Evolutionary conservation across 2,329 filamentous ascomycete genomes (phyloP), one percentile per base, ranked within the genome.

Genomic region (Zymoseptoria ardabiliae): DNA sequence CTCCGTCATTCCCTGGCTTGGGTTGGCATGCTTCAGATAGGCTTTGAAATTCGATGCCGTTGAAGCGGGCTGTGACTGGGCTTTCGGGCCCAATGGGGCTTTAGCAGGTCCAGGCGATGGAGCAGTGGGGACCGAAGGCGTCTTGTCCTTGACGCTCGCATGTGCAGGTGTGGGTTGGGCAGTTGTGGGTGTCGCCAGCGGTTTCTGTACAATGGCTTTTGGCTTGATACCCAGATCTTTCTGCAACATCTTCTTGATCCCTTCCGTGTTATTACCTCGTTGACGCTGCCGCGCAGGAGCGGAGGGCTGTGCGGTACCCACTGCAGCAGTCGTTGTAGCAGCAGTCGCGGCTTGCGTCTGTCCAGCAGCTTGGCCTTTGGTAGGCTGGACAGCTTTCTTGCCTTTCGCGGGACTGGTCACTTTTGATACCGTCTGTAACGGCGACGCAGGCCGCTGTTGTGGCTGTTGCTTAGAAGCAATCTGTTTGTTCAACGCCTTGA

Each of bases 1-100:
- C 70, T 97, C 93, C 0, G 91, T 97, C 53, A 97, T 89, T 13
- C 93, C 93, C 71, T 97, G 93, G 0, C 91, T 94, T 10, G 90
- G 85, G 71, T 95, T 96, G 30, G 78, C 78, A 62, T 81, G 78
- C 63, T 81, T 81, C 58, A 81, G 72, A 69, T 80, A 81, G 13
- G 78, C 78, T 65, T 89, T 87, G 21, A 41, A 11, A 23, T 20
- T 58, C 25, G 57, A 30, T 1, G 78, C 63, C 2, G 75, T 75
- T 22, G 74, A 72, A 57, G 64, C 65, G 59, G 25, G 69, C 63
- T 6, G 72, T 65, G 60, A 73, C 70, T 22, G 63, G 20, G 57
- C 61, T 23, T 64, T 67, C 28, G 75, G 72, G 10, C 69, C 63
- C 28, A 70, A 66, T 57, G 74, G 69, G 13, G 63, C 50, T 22